phyloP scores from a whole-genome alignment of 2,329 filamentous ascomycete species.

The Bipolaris cookei region DNA sequence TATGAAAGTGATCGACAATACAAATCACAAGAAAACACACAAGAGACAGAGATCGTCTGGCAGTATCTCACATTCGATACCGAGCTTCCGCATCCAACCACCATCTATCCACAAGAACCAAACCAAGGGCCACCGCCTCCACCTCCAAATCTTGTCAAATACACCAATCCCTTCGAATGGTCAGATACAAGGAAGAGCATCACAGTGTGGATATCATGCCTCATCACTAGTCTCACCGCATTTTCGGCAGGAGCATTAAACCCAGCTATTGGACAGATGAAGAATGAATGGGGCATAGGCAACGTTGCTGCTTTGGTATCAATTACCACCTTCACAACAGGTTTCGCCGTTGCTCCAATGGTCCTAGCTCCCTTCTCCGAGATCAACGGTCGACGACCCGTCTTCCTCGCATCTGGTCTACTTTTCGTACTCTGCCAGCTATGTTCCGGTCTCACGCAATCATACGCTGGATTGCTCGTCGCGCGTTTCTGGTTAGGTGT shows the following conservation, averaged over 20 bases:
- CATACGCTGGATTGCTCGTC: constrained; percentile 75
- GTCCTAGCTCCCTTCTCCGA: constrained; percentile 85
- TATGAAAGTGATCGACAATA: constrained; percentile 14
- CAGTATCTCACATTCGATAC: constrained; percentile 69
- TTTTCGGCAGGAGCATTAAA: constrained; percentile 84
- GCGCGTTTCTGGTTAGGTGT: constrained; percentile 77
- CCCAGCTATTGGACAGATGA: constrained; percentile 70
- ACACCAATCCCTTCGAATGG: constrained; percentile 76
- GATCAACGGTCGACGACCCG: constrained; percentile 83
- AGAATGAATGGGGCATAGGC: constrained; percentile 68
- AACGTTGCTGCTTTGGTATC: constrained; percentile 72
- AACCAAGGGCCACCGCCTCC: constrained; percentile 56
- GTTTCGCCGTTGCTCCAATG: constrained; percentile 87
- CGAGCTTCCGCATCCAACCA: constrained; percentile 57
- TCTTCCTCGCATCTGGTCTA: constrained; percentile 76
- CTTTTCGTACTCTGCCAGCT: constrained; percentile 75
- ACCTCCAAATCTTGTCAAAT: constrained; percentile 70
- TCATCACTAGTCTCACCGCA: constrained; percentile 77
- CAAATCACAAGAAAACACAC: constrained; percentile 14
- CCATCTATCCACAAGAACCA: constrained; percentile 43
- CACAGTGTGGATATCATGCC: constrained; percentile 75
- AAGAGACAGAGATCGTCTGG: constrained; percentile 55
- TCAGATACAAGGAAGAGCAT: constrained; percentile 70
- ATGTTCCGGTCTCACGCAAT: constrained; percentile 73
- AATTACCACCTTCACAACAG: constrained; percentile 77